Percentiles rank a stretch among this genome's conserved stretches.
phyloP scores from a whole-genome alignment of 306 rosid genomes.

The Arachis stenosperma region DNA sequence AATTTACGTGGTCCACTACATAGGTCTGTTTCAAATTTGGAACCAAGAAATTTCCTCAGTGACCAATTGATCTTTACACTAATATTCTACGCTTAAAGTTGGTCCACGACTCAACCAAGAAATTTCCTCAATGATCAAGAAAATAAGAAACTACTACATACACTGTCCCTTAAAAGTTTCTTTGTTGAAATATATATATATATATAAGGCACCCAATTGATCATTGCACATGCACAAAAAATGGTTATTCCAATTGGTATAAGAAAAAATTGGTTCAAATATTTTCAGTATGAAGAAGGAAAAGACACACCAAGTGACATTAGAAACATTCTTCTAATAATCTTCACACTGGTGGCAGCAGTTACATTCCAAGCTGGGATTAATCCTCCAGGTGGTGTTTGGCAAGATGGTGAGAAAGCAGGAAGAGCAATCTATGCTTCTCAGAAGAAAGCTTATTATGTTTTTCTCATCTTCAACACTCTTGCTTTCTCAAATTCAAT shows the following conservation, averaged over 20 bases:
- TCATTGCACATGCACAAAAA: neutral
- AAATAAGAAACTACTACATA: no score
- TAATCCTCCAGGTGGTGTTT: constrained; percentile 54
- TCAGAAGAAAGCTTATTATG: constrained; percentile 10
- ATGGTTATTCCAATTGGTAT: neutral
- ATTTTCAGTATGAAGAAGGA: constrained; percentile 34
- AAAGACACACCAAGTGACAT: constrained; percentile 19
- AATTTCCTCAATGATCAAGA: neutral
- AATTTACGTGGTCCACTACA: neutral
- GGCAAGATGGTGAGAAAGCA: constrained; percentile 41
- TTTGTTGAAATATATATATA: neutral
- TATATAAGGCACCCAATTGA: neutral
- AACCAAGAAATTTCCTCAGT: neutral
- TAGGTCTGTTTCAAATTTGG: neutral
- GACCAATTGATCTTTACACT: neutral
- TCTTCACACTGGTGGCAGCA: constrained; percentile 44
- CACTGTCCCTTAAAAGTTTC: no score
- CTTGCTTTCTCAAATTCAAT: constrained; percentile 39
- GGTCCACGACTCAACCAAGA: no score
- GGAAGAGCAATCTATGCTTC: constrained; percentile 38
- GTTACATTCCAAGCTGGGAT: constrained; percentile 53
- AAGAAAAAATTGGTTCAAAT: constrained; percentile 14
- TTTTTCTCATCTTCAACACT: constrained; percentile 44
- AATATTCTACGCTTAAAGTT: no score
- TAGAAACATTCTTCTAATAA: constrained; percentile 35